Percentiles rank a stretch among this genome's conserved stretches.
These are phyloP conservation scores for Fistulifera pelliculosa DNA, from an alignment of 108 stramenopile genomes.

Conservation along the genomic window DNA sequence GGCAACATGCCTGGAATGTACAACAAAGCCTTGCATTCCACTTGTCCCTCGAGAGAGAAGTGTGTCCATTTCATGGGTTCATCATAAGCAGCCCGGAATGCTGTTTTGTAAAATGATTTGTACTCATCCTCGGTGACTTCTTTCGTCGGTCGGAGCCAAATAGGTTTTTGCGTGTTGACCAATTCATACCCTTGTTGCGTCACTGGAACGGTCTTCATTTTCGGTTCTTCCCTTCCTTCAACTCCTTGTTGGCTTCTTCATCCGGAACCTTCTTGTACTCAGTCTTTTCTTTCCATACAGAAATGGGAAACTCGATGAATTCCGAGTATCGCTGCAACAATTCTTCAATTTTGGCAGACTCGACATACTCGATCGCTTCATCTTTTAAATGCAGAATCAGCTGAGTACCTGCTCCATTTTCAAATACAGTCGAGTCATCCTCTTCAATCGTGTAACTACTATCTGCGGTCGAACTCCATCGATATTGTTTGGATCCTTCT, in stretches of 20 bases:
- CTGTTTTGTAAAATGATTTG: slow-evolving; percentile 92
- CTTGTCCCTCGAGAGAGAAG: slow-evolving; percentile 95
- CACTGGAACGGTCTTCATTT: slow-evolving; percentile 94
- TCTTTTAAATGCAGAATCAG: slow-evolving; percentile 86
- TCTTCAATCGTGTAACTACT: slow-evolving; percentile 69
- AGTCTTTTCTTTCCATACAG: slow-evolving; percentile 90
- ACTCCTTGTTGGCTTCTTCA: slow-evolving; percentile 87
- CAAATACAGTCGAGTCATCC: slow-evolving; percentile 41
- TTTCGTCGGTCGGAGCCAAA: slow-evolving; percentile 91
- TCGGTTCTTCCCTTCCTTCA: slow-evolving; percentile 76
- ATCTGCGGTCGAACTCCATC: slow-evolving; percentile 70
- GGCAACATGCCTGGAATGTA: slow-evolving; percentile 94
- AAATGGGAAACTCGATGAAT: slow-evolving; percentile 95
- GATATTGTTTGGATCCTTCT: slow-evolving; percentile 37
- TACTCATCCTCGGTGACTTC: slow-evolving; percentile 91
- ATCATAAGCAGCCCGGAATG: slow-evolving; percentile 85
- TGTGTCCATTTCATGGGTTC: slow-evolving; percentile 88
- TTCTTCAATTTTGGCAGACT: slow-evolving; percentile 67
- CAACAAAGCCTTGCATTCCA: slow-evolving; percentile 92
- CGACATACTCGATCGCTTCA: slow-evolving; percentile 71
- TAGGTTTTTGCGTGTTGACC: slow-evolving; percentile 93
- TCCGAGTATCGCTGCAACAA: slow-evolving; percentile 84
- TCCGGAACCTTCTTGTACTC: slow-evolving; percentile 93
- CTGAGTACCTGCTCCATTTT: slow-evolving; percentile 64
- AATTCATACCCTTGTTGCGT: slow-evolving; percentile 79